Conservation (phyloP, 805 yeast genomes). For the Phaffomyces thermotolerans region DNA sequence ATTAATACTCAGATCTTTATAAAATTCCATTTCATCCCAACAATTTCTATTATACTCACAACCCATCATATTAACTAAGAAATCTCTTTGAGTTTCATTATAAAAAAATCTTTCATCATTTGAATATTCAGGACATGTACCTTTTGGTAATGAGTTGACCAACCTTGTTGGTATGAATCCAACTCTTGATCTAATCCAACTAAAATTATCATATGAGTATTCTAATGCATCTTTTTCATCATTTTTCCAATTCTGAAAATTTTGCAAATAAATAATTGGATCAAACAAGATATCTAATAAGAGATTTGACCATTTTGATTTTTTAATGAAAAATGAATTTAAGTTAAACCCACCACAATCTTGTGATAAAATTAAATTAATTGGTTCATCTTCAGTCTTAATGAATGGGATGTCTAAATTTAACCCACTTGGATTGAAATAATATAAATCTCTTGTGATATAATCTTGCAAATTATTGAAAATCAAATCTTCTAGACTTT, state of each 20-base stretch:
- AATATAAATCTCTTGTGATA: slow-evolving; percentile 26
- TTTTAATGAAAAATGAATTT: slow-evolving; percentile 32
- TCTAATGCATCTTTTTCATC: slow-evolving; percentile 35
- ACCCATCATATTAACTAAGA: slow-evolving; percentile 33
- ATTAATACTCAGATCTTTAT: slow-evolving; percentile 25
- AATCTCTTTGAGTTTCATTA: slow-evolving; percentile 30
- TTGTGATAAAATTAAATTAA: slow-evolving; percentile 32
- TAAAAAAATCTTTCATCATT: slow-evolving; percentile 29
- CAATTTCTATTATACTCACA: slow-evolving; percentile 32
- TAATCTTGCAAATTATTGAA: slow-evolving; percentile 26
- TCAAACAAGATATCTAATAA: slow-evolving; percentile 35
- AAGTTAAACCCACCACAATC: slow-evolving; percentile 38
- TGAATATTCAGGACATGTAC: slow-evolving; percentile 28
- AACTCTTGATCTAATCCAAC: slow-evolving; percentile 34
- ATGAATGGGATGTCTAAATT: slow-evolving; percentile 26
- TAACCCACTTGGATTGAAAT: slow-evolving; percentile 31
- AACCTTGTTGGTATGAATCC: slow-evolving; percentile 33
- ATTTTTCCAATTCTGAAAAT: slow-evolving; percentile 33
- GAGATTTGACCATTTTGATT: slow-evolving; percentile 31
- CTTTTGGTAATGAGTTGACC: slow-evolving; percentile 31
- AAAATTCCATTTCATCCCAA: slow-evolving; percentile 35
- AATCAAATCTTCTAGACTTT: slow-evolving; percentile 28
- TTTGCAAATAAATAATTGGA: slow-evolving; percentile 32
- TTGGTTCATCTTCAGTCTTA: slow-evolving; percentile 24
- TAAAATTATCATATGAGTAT: slow-evolving; percentile 28